Percentiles rank a stretch among this genome's conserved stretches.
Conservation (phyloP, 164 flowering plant species). For the Vitis riparia region DNA sequence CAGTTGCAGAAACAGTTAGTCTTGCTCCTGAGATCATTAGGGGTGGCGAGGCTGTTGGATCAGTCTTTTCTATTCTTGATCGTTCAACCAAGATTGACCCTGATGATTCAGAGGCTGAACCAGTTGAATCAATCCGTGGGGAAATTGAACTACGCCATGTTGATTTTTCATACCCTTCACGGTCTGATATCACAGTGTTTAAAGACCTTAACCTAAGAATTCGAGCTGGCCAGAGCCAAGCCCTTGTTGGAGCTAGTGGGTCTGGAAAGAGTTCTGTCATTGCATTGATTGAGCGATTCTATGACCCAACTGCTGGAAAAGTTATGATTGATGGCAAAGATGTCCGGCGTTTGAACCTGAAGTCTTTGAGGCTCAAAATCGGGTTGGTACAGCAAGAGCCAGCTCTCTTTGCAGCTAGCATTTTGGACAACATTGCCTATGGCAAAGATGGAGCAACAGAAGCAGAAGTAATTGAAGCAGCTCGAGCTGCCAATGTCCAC, state of each 20-base stretch:
- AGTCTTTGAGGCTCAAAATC: constrained; percentile 69
- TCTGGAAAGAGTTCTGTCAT: constrained; percentile 96
- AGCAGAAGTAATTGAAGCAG: constrained; percentile 87
- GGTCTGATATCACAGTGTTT: constrained; percentile 77
- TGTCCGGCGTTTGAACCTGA: constrained; percentile 67
- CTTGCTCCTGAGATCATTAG: constrained; percentile 91
- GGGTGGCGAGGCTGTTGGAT: constrained; percentile 91
- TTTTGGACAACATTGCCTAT: constrained; percentile 90
- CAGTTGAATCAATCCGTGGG: constrained; percentile 70
- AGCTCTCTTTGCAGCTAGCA: constrained; percentile 83
- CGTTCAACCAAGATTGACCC: constrained; percentile 83
- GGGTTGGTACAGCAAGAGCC: constrained; percentile 98
- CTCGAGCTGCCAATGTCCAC: constrained; percentile 81
- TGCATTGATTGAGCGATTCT: constrained; percentile 89
- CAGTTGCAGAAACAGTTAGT: constrained; percentile 96
- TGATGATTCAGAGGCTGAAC: constrained; percentile 80
- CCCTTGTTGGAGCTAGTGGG: constrained; percentile 99
- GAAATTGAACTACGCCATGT: constrained; percentile 92
- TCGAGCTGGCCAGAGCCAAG: constrained; percentile 93
- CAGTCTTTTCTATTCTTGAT: constrained; percentile 84
- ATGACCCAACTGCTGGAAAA: constrained; percentile 81
- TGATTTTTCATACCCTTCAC: constrained; percentile 87
- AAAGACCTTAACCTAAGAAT: constrained; percentile 78
- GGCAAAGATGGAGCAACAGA: constrained; percentile 91
- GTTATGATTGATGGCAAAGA: constrained; percentile 95